Evolutionary conservation across 139 green algal genomes (phyloP).

Genomic region (Dunaliella primolecta): DNA sequence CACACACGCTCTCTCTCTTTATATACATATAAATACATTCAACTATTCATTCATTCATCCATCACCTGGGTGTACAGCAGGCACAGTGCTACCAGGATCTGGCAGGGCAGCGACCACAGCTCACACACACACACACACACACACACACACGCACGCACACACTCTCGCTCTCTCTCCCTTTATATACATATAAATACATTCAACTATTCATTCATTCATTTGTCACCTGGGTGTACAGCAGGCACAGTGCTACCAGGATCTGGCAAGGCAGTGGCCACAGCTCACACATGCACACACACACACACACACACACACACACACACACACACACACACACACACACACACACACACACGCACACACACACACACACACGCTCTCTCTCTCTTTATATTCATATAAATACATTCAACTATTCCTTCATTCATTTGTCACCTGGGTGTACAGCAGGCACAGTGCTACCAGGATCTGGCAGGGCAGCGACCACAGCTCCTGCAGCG

Average conservation of each 20-base stretch:
- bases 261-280: constrained; percentile 82
- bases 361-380: constrained; percentile 78
- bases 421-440: too few relatives aligned
- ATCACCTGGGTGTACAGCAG: constrained; percentile 84
- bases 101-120: constrained; percentile 77
- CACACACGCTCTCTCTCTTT: too few relatives aligned
- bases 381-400: too few relatives aligned
- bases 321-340: constrained; percentile 44
- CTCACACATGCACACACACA: constrained; percentile 34
- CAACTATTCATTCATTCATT: too few relatives aligned
- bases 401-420: too few relatives aligned
- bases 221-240: constrained; percentile 84
- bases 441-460: constrained; percentile 83
- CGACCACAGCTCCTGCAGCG: constrained; percentile 81
- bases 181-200: too few relatives aligned
- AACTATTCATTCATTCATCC: too few relatives aligned
- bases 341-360: background rate
- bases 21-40: too few relatives aligned
- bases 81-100: constrained; percentile 74
- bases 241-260: constrained; percentile 70
- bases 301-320: background rate
- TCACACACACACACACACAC: constrained; percentile 57
- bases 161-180: too few relatives aligned
- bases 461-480: constrained; percentile 77
- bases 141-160: too few relatives aligned